Percentiles rank a stretch among this genome's conserved stretches.
Evolutionary conservation across 257 asterid genomes (phyloP).

Genomic region (Cynanchum wilfordii): DNA sequence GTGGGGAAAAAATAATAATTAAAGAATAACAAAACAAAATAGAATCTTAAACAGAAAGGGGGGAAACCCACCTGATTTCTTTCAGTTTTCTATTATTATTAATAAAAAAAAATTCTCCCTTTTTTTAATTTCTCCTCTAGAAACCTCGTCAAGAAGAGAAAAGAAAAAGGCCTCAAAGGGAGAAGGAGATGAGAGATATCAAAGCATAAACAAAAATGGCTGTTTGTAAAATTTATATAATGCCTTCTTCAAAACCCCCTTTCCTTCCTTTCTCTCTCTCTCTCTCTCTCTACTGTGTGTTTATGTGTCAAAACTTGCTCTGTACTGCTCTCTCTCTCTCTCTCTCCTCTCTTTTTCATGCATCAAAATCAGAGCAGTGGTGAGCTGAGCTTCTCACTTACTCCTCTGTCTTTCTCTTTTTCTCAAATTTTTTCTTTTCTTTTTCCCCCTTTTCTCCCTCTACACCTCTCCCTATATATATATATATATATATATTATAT

Average conservation of each 20-base stretch:
- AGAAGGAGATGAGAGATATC: slow-evolving; percentile 6
- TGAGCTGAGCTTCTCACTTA: slow-evolving; percentile 58
- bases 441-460: slow-evolving; percentile 6
- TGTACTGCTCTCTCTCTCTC: slow-evolving; percentile 34
- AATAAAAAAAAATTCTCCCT: not conserved
- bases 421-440: not conserved
- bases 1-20: not conserved
- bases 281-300: slow-evolving; percentile 12
- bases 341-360: slow-evolving; percentile 30
- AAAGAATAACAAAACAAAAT: not conserved
- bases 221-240: slow-evolving; percentile 7
- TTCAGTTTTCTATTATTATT: not conserved
- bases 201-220: slow-evolving; percentile 23
- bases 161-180: not conserved
- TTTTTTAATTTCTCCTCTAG: slow-evolving; percentile 7
- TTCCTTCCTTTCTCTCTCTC: slow-evolving; percentile 28
- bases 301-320: slow-evolving; percentile 40
- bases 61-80: slow-evolving; percentile 22
- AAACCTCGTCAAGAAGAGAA: slow-evolving; percentile 9
- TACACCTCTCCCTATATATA: not conserved
- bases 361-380: slow-evolving; percentile 76
- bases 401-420: slow-evolving; percentile 23
- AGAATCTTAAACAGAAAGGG: not conserved
- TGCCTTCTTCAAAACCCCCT: slow-evolving; percentile 13
- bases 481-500: not conserved